Evolutionary conservation across 2,329 filamentous ascomycete species (phyloP), one percentile per base, ranked within the genome.

Genomic region (Fusarium sublunatum): DNA sequence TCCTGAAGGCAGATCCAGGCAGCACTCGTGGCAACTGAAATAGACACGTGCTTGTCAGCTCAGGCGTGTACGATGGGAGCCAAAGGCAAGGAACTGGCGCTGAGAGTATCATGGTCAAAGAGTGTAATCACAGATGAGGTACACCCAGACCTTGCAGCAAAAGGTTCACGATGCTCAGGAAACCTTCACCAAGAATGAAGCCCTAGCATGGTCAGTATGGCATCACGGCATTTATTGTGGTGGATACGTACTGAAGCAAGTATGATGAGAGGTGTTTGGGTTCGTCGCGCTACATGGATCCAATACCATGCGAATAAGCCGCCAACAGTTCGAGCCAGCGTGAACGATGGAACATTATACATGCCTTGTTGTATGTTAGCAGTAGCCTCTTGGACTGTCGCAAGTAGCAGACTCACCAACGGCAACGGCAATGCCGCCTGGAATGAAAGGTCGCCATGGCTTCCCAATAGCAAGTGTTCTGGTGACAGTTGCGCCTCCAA

Each of bases 281-380:
- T 70, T 81, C 78, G 71, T 77, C 77, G 70, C 79, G 74, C 73
- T 77, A 73, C 75, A 78, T 72, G 74, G 79, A 79, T 82, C 93
- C 93, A 97, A 78, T 91, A 95, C 83, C 91, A 93, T 63, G 87
- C 88, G 26, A 85, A 68, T 7, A 87, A 43, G 0, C 95, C 95
- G 3, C 95, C 95, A 9, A 92, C 86, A 0, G 92, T 91, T 61
- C 95, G 83, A 1, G 95, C 93, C 34, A 99, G 81, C 0, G 95
- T 99, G 73, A 99, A 99, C 0, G 92, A 96, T 0, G 95, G 95
- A 1, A 94, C 92, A 70, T 98, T 99, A 78, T 98, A 99, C 88
- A 99, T 99, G 44, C 95, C 90, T 89, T 53, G 29, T 43, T 42
- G 26, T 38, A 36, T 42, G 43, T 71, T 51, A 70, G 56, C 46